These are phyloP conservation scores for Ilex asprella DNA, from an alignment of 257 asterid species.

Conservation along the genomic window DNA sequence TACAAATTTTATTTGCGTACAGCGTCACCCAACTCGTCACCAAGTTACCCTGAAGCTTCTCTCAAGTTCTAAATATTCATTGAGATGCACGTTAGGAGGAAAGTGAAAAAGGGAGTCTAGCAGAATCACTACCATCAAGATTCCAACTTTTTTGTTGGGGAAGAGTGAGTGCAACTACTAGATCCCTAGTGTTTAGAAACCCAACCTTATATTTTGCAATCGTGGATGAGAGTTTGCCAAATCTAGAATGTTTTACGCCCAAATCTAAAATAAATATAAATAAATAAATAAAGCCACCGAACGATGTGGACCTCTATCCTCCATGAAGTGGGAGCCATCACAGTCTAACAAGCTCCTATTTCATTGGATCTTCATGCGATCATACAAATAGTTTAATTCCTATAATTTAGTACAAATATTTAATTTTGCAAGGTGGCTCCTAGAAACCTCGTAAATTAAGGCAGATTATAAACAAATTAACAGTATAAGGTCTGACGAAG, in stretches of 20 bases:
- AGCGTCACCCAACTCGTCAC: not conserved
- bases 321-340: not conserved
- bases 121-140: not conserved
- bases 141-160: not conserved
- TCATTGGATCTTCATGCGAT: not conserved
- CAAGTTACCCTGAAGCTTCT: not conserved
- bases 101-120: not conserved
- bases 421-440: no score
- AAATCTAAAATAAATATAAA: no score
- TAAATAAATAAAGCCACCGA: no score
- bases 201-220: no score
- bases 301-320: not conserved
- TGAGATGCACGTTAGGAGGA: not conserved
- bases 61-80: not conserved
- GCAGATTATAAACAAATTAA: no score
- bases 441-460: no score
- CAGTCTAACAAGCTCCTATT: not conserved
- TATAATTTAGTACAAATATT: no score
- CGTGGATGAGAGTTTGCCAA: not conserved
- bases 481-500: no score
- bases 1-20: no score
- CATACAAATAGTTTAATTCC: no score
- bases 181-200: no score
- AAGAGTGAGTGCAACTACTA: no score
- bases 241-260: not conserved